Conservation (phyloP, 176 grass and related monocot genomes). For the Puccinellia tenuiflora region DNA sequence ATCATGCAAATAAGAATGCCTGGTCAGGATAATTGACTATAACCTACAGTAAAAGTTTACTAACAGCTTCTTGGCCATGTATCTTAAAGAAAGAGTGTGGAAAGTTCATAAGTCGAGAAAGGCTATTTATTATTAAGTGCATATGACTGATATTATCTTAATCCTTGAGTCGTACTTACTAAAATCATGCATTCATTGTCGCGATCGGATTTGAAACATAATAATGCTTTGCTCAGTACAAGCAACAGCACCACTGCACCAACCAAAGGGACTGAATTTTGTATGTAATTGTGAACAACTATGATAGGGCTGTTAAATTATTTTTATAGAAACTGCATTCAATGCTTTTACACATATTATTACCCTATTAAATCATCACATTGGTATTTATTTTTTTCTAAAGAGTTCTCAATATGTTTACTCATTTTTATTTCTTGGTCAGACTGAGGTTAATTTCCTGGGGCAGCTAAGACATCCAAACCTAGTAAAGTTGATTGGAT, state of each 20-base stretch:
- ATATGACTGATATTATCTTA: background rate
- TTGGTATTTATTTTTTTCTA: background rate
- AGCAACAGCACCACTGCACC: background rate
- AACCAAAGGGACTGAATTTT: background rate
- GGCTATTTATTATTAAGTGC: background rate
- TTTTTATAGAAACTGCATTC: background rate
- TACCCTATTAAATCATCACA: background rate
- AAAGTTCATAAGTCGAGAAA: background rate
- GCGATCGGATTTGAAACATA: background rate
- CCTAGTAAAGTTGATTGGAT: conserved; percentile 96
- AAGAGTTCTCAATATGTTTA: background rate
- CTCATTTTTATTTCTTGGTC: conserved; percentile 23
- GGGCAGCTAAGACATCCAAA: conserved; percentile 96
- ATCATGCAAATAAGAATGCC: background rate
- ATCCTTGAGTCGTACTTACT: background rate
- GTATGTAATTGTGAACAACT: background rate
- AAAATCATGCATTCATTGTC: background rate
- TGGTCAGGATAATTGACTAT: background rate
- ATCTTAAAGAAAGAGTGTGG: background rate
- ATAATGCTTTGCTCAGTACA: background rate
- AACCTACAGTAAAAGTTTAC: background rate
- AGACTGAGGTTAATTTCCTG: conserved; percentile 97
- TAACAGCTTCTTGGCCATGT: background rate
- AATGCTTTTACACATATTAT: background rate
- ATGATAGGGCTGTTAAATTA: background rate